Evolutionary conservation across 208 protist species (phyloP), one percentile per base, ranked within the genome.

Genomic region (Histomonas meleagridis): DNA sequence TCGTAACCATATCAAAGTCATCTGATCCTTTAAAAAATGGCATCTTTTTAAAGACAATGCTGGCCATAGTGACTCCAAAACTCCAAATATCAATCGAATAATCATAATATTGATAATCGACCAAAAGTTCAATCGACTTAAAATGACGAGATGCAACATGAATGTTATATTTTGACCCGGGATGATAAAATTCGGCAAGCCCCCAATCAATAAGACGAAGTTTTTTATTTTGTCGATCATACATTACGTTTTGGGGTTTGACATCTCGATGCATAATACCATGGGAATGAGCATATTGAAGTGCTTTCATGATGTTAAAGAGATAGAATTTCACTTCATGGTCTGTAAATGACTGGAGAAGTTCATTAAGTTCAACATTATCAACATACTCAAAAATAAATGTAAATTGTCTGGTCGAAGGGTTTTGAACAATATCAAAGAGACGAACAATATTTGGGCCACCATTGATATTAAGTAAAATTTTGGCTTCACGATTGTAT

Each of bases 41-140:
- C 7, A 23, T 91, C 51, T 92, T 94, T 7, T 93, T 35, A 55
- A 94, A 94, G 14, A 94, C 38, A 12, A 94, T 79, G 12, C 40
- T 10, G 26, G 91, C 91, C 57, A 93, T 60, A 51, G 81, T 79
- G 23, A 79, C 91, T 23, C 92, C 92, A 9, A 93, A 72, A 12
- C 35, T n/a, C 92, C 92, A 93, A 14, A 93, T 93, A 32, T 93
- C 92, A 62, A 93, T 7, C 76, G 92, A 93, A 62, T 93, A 93
- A 35, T 93, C 92, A 26, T 93, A 93, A 26, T 5, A 60, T 32
- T 60, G 81, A 21, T 92, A 69, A 76, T 93, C 92, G 18, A 92
- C 76, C 10, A 93, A 28, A 10, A 93, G 49, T 93, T 93, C 92
- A 2, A 90, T 79, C 1, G 60, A 14, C 69, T 91, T 93, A 48